phyloP scores from a whole-genome alignment of 805 yeast species.

The Kazachstania taianensis region DNA sequence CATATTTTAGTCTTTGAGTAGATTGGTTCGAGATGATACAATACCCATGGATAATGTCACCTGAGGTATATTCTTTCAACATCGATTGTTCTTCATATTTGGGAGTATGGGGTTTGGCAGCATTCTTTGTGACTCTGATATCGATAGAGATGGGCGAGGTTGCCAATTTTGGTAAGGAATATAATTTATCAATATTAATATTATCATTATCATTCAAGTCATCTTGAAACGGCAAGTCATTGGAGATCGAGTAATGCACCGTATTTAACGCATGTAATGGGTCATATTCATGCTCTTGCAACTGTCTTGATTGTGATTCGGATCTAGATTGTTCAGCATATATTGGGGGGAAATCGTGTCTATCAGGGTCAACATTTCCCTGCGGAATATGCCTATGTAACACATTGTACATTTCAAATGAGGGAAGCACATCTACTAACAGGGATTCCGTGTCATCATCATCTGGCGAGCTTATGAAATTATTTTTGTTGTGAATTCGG shows the following conservation, averaged over 20 bases:
- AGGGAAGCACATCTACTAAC: conserved; percentile 48
- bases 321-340: conserved; percentile 22
- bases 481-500: too few species aligned
- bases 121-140: conserved; percentile 42
- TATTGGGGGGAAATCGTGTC: conserved; percentile 29
- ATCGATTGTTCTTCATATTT: conserved; percentile 36
- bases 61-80: conserved; percentile 50
- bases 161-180: conserved; percentile 35
- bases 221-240: conserved; percentile 18
- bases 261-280: conserved; percentile 15
- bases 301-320: neutral
- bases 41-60: conserved; percentile 58
- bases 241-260: conserved; percentile 9
- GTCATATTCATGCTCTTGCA: conserved; percentile 1
- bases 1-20: conserved; percentile 41
- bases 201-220: conserved; percentile 32
- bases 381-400: conserved; percentile 33
- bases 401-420: conserved; percentile 57
- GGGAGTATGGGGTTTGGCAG: conserved; percentile 37
- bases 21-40: conserved; percentile 41
- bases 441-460: conserved; percentile 10
- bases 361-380: conserved; percentile 29
- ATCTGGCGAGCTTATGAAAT: too few species aligned
- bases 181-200: conserved; percentile 43
- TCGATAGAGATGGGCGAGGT: conserved; percentile 38